Conservation (phyloP, 176 grass and related monocot species). For the Hyparrhenia diplandra region DNA sequence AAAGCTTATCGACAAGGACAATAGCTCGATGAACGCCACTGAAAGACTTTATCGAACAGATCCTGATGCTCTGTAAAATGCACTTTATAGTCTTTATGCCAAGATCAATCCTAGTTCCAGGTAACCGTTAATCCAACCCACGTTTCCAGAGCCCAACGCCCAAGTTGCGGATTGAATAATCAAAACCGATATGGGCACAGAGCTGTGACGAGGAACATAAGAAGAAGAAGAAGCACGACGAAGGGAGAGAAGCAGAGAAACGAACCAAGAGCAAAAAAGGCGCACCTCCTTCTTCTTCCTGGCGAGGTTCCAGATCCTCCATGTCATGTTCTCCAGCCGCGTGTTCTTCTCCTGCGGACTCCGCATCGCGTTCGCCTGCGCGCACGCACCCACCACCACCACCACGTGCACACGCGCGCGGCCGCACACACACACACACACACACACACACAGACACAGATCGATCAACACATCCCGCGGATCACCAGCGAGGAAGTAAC, state of each 20-base stretch:
- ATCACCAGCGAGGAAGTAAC: neutral
- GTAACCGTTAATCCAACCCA: neutral
- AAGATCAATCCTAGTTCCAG: slow-evolving; percentile 19
- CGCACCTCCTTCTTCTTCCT: slow-evolving; percentile 99
- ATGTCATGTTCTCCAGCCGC: slow-evolving; percentile 96
- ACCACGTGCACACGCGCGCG: no score
- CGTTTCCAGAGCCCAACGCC: neutral
- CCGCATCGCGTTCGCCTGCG: slow-evolving; percentile 80
- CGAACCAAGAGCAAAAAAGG: slow-evolving; percentile 32
- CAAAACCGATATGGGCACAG: neutral
- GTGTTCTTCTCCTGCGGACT: slow-evolving; percentile 98
- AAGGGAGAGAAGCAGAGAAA: neutral
- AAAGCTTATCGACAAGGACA: neutral
- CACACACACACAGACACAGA: slow-evolving; percentile 10
- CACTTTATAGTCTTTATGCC: neutral
- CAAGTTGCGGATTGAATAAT: neutral
- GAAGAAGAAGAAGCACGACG: slow-evolving; percentile 9
- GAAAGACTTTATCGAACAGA: slow-evolving; percentile 1
- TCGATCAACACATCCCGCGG: slow-evolving; percentile 3
- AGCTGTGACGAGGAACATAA: neutral
- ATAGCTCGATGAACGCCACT: neutral
- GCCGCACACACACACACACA: neutral
- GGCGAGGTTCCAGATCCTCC: slow-evolving; percentile 99
- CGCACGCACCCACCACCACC: neutral
- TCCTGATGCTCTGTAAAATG: neutral